Percentiles rank a stretch among this genome's conserved stretches.
Conservation (phyloP, 441 rosid genomes). For the Erodium texanum region DNA sequence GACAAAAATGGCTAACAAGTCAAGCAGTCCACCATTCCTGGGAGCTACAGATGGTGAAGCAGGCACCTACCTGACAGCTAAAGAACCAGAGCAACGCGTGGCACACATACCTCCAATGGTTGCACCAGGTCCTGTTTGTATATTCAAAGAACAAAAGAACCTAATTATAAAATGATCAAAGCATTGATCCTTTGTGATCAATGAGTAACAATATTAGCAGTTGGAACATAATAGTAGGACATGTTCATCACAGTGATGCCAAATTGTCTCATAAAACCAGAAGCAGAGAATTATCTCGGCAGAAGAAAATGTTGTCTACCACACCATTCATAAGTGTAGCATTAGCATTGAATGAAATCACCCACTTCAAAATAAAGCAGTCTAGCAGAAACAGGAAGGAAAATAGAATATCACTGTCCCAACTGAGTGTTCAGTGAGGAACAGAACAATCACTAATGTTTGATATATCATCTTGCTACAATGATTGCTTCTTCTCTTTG, state of each 20-base stretch:
- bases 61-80: conserved; percentile 73
- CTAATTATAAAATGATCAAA: conserved; percentile 5
- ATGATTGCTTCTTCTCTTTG: no score
- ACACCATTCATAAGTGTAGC: no score
- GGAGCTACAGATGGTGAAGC: conserved; percentile 9
- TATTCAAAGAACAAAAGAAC: conserved; percentile 13
- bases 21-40: not conserved
- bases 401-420: no score
- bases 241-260: not conserved
- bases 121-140: conserved; percentile 77
- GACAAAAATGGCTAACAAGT: not conserved
- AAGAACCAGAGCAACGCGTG: conserved; percentile 92
- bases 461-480: no score
- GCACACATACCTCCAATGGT: conserved; percentile 96
- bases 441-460: no score
- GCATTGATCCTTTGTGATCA: not conserved
- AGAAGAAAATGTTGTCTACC: no score
- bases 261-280: not conserved
- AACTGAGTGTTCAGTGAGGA: no score
- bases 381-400: no score
- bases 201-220: not conserved
- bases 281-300: no score
- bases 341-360: no score
- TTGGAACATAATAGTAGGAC: not conserved
- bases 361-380: no score